These are phyloP conservation scores for Litsea cubeba DNA, from an alignment of 164 flowering plant genomes.

Conservation along the genomic window DNA sequence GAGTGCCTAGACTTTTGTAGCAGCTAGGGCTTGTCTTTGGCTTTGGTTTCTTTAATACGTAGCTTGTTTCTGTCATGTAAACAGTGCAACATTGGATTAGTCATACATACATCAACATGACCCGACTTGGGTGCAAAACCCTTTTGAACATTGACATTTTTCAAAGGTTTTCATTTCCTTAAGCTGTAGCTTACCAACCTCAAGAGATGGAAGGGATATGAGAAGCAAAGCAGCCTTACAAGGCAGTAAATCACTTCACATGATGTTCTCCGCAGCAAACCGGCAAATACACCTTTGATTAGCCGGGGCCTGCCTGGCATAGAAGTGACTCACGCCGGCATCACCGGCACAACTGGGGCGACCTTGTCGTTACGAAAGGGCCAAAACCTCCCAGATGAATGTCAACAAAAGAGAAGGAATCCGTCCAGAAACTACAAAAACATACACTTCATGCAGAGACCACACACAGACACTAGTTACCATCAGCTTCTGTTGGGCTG, in stretches of 20 bases:
- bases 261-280: conserved; percentile 1
- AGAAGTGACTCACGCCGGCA: conserved; percentile 14
- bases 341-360: background rate
- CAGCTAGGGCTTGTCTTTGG: background rate
- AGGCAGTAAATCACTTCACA: conserved; percentile 1
- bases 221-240: background rate
- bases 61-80: background rate
- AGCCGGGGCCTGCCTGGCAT: conserved; percentile 9
- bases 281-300: conserved; percentile 10
- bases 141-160: background rate
- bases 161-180: conserved; percentile 1
- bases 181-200: background rate
- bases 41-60: background rate
- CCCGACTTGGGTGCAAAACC: background rate
- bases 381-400: conserved; percentile 12
- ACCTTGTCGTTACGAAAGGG: conserved; percentile 9
- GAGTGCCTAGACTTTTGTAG: background rate
- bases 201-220: background rate
- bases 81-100: background rate
- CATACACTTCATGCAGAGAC: conserved; percentile 5
- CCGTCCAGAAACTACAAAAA: conserved; percentile 1
- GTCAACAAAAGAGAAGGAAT: conserved; percentile 1
- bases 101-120: background rate
- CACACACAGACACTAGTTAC: background rate
- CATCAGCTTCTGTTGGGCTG: conserved; percentile 15